Evolutionary conservation across 345 rosid genomes (phyloP), one percentile per base, ranked within the genome.

Genomic region (Theobroma cacao): DNA sequence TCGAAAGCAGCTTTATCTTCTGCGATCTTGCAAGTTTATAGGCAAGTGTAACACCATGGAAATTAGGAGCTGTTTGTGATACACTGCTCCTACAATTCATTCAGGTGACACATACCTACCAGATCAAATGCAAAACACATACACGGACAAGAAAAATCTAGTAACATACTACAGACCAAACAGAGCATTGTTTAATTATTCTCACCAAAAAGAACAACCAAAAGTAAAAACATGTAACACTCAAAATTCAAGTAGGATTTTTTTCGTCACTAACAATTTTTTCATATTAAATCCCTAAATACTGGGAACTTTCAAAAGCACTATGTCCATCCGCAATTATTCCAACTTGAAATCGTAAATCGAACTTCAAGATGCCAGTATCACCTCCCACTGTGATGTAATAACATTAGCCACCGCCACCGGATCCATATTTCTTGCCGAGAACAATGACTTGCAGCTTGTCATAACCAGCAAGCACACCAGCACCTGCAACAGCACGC

Each of bases 381-480:
- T 47, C 77, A 52, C 14, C 64, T 75, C 31, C 72, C 72, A 56
- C 5, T 47, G 30, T 69, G 75, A 47, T 63, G n/a, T 62, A 26
- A 58, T 30, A 30, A 33, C 64, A 55, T 85, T 80, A 83, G 53
- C 86, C 83, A 62, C 90, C 86, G 1, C 87, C 84, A 0, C 87
- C 87, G 14, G 91, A 89, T 82, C 90, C 87, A 12, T 87, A 89
- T 76, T 88, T 89, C 86, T 83, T 88, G 79, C 91, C 93, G 9
- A 89, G 76, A 70, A 88, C 55, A 62, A 86, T 0, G n/a, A 89
- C 75, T 87, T 89, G 92, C 80, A 89, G 79, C 84, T 86, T 89
- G 87, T 86, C 92, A 56, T 89, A 89, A 56, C 92, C 92, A 48
- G 92, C 91, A 14, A 89, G 89, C 75, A 88, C 89, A 77, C 92